Evolutionary conservation across 176 grass and related monocot genomes (phyloP).

Genomic region (Carex myosuroides): DNA sequence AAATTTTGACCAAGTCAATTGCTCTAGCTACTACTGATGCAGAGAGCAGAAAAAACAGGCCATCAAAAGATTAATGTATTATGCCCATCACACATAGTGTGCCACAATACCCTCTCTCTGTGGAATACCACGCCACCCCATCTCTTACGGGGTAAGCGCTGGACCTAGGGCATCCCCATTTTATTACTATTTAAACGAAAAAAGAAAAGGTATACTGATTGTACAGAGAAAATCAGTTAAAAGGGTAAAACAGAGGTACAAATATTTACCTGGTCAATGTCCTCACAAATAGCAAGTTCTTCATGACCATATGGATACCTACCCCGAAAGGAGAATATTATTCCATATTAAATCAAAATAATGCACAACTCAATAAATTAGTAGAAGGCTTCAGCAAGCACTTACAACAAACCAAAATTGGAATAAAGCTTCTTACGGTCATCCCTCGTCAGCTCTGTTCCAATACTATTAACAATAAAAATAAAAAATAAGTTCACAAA

Average conservation of each 20-base stretch:
- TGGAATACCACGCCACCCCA: conserved; percentile 52
- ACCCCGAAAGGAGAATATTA: conserved; percentile 1
- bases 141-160: conserved; percentile 28
- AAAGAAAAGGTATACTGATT: background rate
- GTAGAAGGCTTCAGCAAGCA: conserved; percentile 15
- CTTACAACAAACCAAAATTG: conserved; percentile 93
- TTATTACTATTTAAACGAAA: background rate
- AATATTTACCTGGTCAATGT: conserved; percentile 81
- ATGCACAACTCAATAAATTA: conserved; percentile 15
- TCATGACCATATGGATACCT: conserved; percentile 98
- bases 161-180: conserved; percentile 37
- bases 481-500: conserved; percentile 8
- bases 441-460: conserved; percentile 98
- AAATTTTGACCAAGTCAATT: conserved; percentile 21
- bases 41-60: conserved; percentile 29
- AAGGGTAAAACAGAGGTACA: conserved; percentile 7
- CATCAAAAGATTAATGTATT: conserved; percentile 43
- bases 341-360: conserved; percentile 17
- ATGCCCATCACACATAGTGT: conserved; percentile 82
- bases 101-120: conserved; percentile 61
- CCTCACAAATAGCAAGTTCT: conserved; percentile 94
- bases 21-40: conserved; percentile 20
- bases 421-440: conserved; percentile 89
- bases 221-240: background rate
- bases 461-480: conserved; percentile 52